Base-by-base conservation (phyloP, 2,329 filamentous ascomycete genomes). In the Monosporascus sp. region DNA sequence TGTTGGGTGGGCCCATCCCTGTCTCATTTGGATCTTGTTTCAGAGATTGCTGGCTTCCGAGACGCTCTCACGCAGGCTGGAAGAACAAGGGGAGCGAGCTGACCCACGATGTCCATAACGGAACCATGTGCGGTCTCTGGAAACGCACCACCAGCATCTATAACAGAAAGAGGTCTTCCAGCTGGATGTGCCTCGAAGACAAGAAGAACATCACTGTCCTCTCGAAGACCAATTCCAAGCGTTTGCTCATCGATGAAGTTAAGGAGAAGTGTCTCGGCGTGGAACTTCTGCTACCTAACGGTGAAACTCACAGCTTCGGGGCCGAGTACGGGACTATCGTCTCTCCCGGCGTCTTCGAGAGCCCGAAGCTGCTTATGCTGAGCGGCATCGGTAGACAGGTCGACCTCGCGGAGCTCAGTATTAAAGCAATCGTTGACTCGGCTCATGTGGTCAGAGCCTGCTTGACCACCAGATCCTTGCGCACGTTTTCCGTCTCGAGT, bases 281-380 rank as follows among this genome's bases (percentile, higher is more conserved):
- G 3, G 73, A 72, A 9, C 74, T 78, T 11, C 71, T 80, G 47
- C 70, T 66, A 8, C 61, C 69, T 3, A 60, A 65, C 14, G 73
- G 72, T 24, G 56, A 74, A 16, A 72, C 75, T 49, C 68, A 75
- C 31, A 74, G 62, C 35, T 72, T 84, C 56, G 69, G 67, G 7
- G 78, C 81, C 38, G 74, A 66, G 24, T 59, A 76, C 69, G 77
- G 80, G 61, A 77, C 78, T 8, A 77, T 73, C 9, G 65, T 80
- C 3, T 73, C 73, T 0, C 64, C 70, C 17, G 84, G 84, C 19
- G 77, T 81, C 1, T 87, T 81, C 68, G 84, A 87, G 68, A 78
- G 79, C 1, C 83, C 84, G 7, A 84, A 88, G 65, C 68, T 88
- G 3, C 78, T 88, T 14, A 82, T 85, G 70, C 76, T 87, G 2